phyloP scores from a whole-genome alignment of 306 rosid genomes.

The Malus sylvestris region DNA sequence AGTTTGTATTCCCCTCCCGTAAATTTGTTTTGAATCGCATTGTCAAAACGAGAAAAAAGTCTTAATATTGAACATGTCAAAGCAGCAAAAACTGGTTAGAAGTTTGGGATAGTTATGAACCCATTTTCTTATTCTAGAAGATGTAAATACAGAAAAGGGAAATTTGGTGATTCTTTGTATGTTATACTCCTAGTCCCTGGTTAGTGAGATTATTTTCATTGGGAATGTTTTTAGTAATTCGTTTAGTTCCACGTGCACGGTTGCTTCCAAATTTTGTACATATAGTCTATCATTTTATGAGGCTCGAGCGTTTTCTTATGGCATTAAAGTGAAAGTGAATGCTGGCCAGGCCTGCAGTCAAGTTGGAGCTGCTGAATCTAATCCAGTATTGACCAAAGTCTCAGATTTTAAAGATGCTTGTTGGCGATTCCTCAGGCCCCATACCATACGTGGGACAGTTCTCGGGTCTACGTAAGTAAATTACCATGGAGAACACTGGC shows the following conservation, averaged over 20 bases:
- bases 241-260: neutral
- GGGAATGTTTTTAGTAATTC: neutral
- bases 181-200: neutral
- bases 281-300: neutral
- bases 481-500: neutral
- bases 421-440: slow-evolving; percentile 97
- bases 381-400: slow-evolving; percentile 49
- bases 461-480: slow-evolving; percentile 78
- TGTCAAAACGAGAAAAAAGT: neutral
- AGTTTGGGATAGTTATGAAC: neutral
- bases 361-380: slow-evolving; percentile 74
- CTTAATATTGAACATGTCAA: neutral
- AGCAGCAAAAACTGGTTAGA: neutral
- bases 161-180: neutral
- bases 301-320: slow-evolving; percentile 7
- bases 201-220: neutral
- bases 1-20: no score
- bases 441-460: slow-evolving; percentile 86
- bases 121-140: neutral
- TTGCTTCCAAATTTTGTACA: neutral
- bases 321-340: slow-evolving; percentile 28
- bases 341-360: slow-evolving; percentile 69
- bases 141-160: neutral
- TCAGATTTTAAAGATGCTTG: slow-evolving; percentile 78
- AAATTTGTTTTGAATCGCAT: no score